Percentiles rank a stretch among this genome's conserved stretches.
These are phyloP conservation scores for Hypsizygus marmoreus DNA, from an alignment of 768 basidiomycete species.

Conservation along the genomic window DNA sequence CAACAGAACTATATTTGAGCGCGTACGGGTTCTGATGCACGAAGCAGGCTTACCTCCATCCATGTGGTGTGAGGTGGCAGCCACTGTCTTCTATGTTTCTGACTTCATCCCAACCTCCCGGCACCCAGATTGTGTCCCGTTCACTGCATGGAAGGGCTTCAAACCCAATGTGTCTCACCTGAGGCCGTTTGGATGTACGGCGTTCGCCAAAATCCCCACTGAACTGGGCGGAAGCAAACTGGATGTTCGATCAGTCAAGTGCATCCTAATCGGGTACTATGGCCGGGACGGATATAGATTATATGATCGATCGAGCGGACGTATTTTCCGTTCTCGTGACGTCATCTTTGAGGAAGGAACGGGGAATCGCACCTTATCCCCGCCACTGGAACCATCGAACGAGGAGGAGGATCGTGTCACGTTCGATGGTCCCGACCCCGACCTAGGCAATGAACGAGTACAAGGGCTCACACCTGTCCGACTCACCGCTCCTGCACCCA, in stretches of 20 bases:
- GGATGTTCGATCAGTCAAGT: slow-evolving; percentile 20
- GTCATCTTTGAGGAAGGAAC: slow-evolving; percentile 27
- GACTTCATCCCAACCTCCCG: slow-evolving; percentile 5
- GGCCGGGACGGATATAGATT: slow-evolving; percentile 22
- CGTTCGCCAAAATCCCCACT: no score
- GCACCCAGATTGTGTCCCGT: slow-evolving; percentile 13
- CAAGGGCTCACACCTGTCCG: not conserved
- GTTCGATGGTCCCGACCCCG: no score
- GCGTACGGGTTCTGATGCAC: slow-evolving; percentile 20
- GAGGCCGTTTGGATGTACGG: slow-evolving; percentile 18
- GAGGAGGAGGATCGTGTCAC: no score
- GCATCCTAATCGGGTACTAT: slow-evolving; percentile 24
- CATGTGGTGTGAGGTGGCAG: no score
- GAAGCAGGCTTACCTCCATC: slow-evolving; percentile 22
- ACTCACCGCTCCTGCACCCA: not conserved
- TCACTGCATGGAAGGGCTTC: slow-evolving; percentile 13
- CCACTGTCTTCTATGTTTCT: slow-evolving; percentile 3
- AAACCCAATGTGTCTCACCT: slow-evolving; percentile 30
- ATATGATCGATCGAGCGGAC: slow-evolving; percentile 7
- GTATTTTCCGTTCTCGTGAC: slow-evolving; percentile 17
- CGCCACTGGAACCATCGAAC: not conserved
- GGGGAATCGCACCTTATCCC: slow-evolving; percentile 3
- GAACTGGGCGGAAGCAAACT: no score
- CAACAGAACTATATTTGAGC: slow-evolving; percentile 27
- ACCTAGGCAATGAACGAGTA: not conserved